Evolutionary conservation across 176 grass and related monocot genomes (phyloP), one percentile per base, ranked within the genome.

Genomic region (Tuctoria greenei): DNA sequence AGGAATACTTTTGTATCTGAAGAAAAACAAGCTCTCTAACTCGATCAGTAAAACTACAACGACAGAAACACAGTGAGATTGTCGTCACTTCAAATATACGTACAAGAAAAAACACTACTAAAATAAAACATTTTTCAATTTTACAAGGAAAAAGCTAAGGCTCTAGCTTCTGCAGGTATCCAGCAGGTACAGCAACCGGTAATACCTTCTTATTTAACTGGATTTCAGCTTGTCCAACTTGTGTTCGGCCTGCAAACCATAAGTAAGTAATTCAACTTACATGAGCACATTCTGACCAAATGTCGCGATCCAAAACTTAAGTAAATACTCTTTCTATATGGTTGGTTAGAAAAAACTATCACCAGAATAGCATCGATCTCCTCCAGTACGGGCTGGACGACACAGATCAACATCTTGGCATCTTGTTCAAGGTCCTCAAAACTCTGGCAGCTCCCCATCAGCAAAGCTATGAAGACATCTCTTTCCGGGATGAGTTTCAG

Each of bases 191-290:
- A n/a, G n/a, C n/a, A 51, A 51, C 20, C 16, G 17, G 16, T 17
- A 51, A 51, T 17, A 16, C 45, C 14, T 47, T 12, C 31, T 51
- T 60, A 57, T 46, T 78, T 73, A 94, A 4, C 71, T 76, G 67
- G 79, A 91, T 82, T 86, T 94, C 54, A 94, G 21, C 75, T 83
- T 94, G 76, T 94, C 83, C 76, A 94, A 77, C 27, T 66, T 71
- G 55, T 94, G 74, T 67, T 91, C 86, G 15, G 3, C 81, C 92
- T 94, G 83, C 68, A 84, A 73, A 66, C 45, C 67, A 35, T 17
- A n/a, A n/a, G n/a, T n/a, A n/a, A n/a, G 28, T 16, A 61, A 12
- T n/a, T n/a, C n/a, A 60, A 25, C 15, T 14, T 31, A 38, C 11
- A 72, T 83, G 14, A 87, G 74, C 23, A 67, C 67, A 21, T 35